Conservation (phyloP, 225 moss, liverwort and hornwort species). For the Pseudisothecium myosuroides region DNA sequence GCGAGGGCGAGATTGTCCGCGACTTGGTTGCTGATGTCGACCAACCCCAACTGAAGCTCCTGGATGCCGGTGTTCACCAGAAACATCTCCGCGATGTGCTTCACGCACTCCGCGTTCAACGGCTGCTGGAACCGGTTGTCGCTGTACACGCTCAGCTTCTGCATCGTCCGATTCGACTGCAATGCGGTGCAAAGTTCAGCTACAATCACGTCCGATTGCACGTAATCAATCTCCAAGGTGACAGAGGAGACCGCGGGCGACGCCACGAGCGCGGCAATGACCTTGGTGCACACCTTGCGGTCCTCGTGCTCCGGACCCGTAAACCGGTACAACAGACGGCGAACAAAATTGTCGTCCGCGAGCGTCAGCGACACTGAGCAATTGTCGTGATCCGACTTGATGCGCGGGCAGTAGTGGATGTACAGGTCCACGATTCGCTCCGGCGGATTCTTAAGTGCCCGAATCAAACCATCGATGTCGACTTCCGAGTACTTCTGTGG, state of each 20-base stretch:
- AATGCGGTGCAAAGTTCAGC: constrained; percentile 46
- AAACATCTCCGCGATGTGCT: constrained; percentile 56
- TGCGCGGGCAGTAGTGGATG: constrained; percentile 48
- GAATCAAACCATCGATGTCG: constrained; percentile 38
- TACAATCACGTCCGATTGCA: constrained; percentile 48
- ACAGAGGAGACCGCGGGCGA: constrained; percentile 32
- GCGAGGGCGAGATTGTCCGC: constrained; percentile 46
- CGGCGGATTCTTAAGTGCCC: constrained; percentile 34
- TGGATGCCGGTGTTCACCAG: constrained; percentile 34
- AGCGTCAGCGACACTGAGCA: constrained; percentile 51
- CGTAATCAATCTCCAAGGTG: constrained; percentile 52
- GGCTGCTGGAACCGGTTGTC: constrained; percentile 56
- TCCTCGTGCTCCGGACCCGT: constrained; percentile 13
- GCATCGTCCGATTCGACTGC: constrained; percentile 34
- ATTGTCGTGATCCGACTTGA: constrained; percentile 52
- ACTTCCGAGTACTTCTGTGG: constrained; percentile 53
- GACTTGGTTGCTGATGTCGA: constrained; percentile 32
- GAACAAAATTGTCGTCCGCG: constrained; percentile 35
- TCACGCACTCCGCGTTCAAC: constrained; percentile 45
- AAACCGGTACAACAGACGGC: constrained; percentile 31
- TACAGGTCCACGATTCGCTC: constrained; percentile 43
- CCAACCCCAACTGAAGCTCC: constrained; percentile 44
- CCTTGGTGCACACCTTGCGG: constrained; percentile 25
- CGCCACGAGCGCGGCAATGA: constrained; percentile 26
- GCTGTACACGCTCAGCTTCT: constrained; percentile 43